phyloP scores from a whole-genome alignment of 2,329 filamentous ascomycete species.

The Paecilomyces sp. region DNA sequence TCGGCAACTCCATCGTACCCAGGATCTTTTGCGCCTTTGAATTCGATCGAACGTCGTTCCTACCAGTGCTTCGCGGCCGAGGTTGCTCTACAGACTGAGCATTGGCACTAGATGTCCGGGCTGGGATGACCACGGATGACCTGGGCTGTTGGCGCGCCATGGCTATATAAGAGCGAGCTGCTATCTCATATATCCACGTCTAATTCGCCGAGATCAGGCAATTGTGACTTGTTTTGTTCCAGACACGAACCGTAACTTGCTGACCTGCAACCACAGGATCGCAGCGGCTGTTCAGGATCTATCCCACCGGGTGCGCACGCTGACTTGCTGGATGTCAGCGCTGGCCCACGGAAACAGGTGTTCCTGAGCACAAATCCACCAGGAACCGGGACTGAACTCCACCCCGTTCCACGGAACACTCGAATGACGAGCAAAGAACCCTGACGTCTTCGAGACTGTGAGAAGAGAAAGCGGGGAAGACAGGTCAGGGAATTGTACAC shows the following conservation, averaged over 20 bases:
- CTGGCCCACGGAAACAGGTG: background rate
- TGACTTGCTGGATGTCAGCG: background rate
- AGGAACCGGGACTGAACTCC: background rate
- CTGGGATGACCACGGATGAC: constrained; percentile 5
- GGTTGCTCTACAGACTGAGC: constrained; percentile 4
- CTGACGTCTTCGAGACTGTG: background rate
- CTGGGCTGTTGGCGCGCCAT: constrained; percentile 8
- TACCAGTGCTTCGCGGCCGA: constrained; percentile 1
- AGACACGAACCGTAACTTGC: background rate
- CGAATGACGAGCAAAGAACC: background rate
- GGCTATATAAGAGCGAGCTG: background rate
- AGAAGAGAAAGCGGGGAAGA: background rate
- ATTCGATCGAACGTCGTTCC: background rate
- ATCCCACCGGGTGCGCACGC: background rate
- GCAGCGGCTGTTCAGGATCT: background rate
- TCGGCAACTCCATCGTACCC: background rate
- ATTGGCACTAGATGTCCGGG: constrained; percentile 7
- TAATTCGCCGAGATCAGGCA: background rate
- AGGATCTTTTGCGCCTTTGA: constrained; percentile 1
- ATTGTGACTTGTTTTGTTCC: background rate
- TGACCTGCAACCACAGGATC: background rate
- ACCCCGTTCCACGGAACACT: background rate
- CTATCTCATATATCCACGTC: background rate
- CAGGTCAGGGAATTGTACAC: background rate
- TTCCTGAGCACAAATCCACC: background rate